phyloP scores from a whole-genome alignment of 345 rosid species.

The Moringa oleifera region DNA sequence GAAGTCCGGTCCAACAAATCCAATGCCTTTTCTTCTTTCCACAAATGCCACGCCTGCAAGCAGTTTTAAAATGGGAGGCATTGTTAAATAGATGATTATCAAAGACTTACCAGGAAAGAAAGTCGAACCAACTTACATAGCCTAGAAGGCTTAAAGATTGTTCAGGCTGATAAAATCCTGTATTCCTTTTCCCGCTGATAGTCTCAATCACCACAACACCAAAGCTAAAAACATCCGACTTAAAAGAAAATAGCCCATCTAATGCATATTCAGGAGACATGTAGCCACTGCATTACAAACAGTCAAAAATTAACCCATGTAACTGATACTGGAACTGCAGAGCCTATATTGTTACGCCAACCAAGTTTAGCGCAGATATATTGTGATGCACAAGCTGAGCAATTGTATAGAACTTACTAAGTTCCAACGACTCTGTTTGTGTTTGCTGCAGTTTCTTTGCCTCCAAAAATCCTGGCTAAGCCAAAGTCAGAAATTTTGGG shows the following conservation, averaged over 20 bases:
- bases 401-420: slow-evolving; percentile 37
- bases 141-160: slow-evolving; percentile 41
- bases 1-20: slow-evolving; percentile 36
- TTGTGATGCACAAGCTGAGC: background rate
- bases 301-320: background rate
- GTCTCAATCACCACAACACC: slow-evolving; percentile 58
- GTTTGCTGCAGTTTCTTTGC: slow-evolving; percentile 42
- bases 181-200: slow-evolving; percentile 47
- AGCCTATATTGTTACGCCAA: background rate
- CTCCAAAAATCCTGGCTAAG: slow-evolving; percentile 60
- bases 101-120: background rate
- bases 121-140: slow-evolving; percentile 34
- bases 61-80: slow-evolving; percentile 4
- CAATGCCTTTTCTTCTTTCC: slow-evolving; percentile 34
- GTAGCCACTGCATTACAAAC: slow-evolving; percentile 41
- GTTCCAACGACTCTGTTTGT: slow-evolving; percentile 70
- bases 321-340: background rate
- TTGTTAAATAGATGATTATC: background rate
- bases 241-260: slow-evolving; percentile 56
- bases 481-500: slow-evolving; percentile 84
- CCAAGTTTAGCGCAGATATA: background rate
- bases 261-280: slow-evolving; percentile 74
- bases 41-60: slow-evolving; percentile 50
- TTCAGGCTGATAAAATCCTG: slow-evolving; percentile 26
- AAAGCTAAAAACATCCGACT: slow-evolving; percentile 60